Evolutionary conservation across 768 basidiomycete species (phyloP).

Genomic region (Boletus speciosus): DNA sequence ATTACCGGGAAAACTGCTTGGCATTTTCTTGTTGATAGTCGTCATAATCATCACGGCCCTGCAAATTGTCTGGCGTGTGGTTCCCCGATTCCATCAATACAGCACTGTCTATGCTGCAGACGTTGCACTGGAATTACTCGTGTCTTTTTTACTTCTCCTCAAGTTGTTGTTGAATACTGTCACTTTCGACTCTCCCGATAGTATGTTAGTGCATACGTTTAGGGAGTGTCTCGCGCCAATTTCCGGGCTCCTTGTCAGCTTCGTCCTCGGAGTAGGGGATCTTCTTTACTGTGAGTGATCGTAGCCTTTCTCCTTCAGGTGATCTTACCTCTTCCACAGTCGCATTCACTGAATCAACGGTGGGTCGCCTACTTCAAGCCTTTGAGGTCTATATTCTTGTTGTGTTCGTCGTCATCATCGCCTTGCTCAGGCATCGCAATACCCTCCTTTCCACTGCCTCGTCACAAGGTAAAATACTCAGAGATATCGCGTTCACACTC

Average conservation of each 20-base stretch:
- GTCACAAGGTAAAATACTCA: not conserved
- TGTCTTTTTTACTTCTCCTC: conserved; percentile 56
- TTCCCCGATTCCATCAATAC: conserved; percentile 34
- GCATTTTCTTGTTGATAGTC: conserved; percentile 47
- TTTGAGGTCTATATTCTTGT: conserved; percentile 61
- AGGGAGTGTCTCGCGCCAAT: conserved; percentile 48
- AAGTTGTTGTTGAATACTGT: conserved; percentile 60
- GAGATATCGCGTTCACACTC: conserved; percentile 11
- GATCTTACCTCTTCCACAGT: conserved; percentile 38
- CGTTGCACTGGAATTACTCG: conserved; percentile 52
- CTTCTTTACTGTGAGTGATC: conserved; percentile 51
- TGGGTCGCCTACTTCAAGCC: conserved; percentile 67
- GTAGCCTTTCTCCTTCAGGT: not conserved
- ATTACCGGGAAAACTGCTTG: conserved; percentile 46
- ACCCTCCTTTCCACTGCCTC: not conserved
- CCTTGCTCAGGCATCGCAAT: conserved; percentile 32
- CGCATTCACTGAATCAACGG: conserved; percentile 61
- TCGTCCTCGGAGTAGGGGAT: conserved; percentile 54
- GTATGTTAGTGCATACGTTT: conserved; percentile 42
- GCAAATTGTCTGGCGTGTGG: conserved; percentile 62
- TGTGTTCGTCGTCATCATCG: conserved; percentile 50
- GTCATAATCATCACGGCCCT: conserved; percentile 49
- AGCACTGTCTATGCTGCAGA: conserved; percentile 56
- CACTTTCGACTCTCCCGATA: conserved; percentile 35
- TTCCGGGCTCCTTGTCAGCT: conserved; percentile 48